Percentiles rank a stretch among this genome's conserved stretches.
Evolutionary conservation across 2,329 filamentous ascomycete genomes (phyloP).

Genomic region (Fusarium sp.): DNA sequence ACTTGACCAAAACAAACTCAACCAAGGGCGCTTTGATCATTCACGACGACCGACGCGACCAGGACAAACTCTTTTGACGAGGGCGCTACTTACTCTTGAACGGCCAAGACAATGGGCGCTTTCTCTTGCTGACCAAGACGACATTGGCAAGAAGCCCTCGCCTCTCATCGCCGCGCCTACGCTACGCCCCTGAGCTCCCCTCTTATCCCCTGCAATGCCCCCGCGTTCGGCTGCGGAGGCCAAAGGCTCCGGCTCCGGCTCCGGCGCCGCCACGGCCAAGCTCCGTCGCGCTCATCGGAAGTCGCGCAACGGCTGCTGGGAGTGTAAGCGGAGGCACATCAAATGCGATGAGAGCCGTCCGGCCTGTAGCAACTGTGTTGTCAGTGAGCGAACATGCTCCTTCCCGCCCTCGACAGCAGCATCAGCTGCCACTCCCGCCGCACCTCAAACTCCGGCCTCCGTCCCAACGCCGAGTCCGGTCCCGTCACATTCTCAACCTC

Average conservation of each 20-base stretch:
- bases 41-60: neutral
- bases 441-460: constrained; percentile 15
- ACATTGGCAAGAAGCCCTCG: constrained; percentile 1
- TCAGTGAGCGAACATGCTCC: constrained; percentile 52
- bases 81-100: neutral
- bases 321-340: constrained; percentile 56
- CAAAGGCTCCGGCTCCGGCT: constrained; percentile 29
- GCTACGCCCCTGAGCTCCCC: neutral
- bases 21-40: neutral
- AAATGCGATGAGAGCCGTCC: constrained; percentile 58
- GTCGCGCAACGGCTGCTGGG: constrained; percentile 55
- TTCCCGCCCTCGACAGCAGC: constrained; percentile 42
- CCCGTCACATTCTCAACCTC: constrained; percentile 14
- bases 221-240: constrained; percentile 27
- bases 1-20: constrained; percentile 3
- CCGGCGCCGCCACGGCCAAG: constrained; percentile 40
- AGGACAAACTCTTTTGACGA: neutral
- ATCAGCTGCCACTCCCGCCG: neutral
- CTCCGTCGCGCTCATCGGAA: constrained; percentile 54
- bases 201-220: constrained; percentile 24
- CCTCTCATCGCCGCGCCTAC: neutral
- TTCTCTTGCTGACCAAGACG: constrained; percentile 3
- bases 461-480: constrained; percentile 11
- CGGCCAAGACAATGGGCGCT: constrained; percentile 15
- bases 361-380: constrained; percentile 54